Conservation (phyloP, 352 stramenopile species). For the Lagenidium sp. region DNA sequence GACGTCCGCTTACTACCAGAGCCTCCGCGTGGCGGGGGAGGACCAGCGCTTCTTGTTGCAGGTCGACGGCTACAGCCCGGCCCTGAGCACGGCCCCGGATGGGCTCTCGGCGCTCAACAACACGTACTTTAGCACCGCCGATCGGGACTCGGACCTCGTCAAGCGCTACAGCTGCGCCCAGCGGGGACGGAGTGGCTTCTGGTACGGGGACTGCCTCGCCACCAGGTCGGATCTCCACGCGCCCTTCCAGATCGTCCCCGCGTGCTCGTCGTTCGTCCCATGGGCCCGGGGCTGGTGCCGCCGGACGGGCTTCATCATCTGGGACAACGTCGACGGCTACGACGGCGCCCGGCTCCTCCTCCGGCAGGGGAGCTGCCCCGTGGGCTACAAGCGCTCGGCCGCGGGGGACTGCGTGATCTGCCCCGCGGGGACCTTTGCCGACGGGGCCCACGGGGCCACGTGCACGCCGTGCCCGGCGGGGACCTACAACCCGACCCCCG, state of each 20-base stretch:
- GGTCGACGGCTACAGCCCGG: conserved; percentile 23
- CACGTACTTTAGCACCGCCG: conserved; percentile 47
- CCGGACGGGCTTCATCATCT: conserved; percentile 34
- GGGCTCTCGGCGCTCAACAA: conserved; percentile 34
- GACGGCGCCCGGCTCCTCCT: conserved; percentile 35
- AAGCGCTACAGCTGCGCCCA: conserved; percentile 35
- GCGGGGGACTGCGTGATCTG: conserved; percentile 22
- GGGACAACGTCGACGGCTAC: conserved; percentile 41
- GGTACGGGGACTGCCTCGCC: conserved; percentile 35
- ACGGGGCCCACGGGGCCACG: conserved; percentile 15
- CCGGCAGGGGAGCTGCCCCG: conserved; percentile 24
- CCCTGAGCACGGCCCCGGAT: conserved; percentile 27
- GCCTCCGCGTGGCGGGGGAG: conserved; percentile 35
- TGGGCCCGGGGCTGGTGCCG: conserved; percentile 45
- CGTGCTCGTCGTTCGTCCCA: conserved; percentile 27
- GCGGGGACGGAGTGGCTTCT: conserved; percentile 40
- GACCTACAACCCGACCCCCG: conserved; percentile 31
- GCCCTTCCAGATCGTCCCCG: conserved; percentile 31
- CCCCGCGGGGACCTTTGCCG: conserved; percentile 27
- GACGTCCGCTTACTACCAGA: conserved; percentile 27
- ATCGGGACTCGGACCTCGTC: conserved; percentile 41
- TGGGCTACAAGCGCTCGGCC: conserved; percentile 13
- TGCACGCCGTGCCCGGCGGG: conserved; percentile 29
- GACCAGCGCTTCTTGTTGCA: conserved; percentile 37
- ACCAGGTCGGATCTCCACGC: conserved; percentile 42